Percentiles rank a stretch among this genome's conserved stretches.
These are phyloP conservation scores for Ocimum tenuiflorum DNA, from an alignment of 257 asterid genomes.

Conservation along the genomic window DNA sequence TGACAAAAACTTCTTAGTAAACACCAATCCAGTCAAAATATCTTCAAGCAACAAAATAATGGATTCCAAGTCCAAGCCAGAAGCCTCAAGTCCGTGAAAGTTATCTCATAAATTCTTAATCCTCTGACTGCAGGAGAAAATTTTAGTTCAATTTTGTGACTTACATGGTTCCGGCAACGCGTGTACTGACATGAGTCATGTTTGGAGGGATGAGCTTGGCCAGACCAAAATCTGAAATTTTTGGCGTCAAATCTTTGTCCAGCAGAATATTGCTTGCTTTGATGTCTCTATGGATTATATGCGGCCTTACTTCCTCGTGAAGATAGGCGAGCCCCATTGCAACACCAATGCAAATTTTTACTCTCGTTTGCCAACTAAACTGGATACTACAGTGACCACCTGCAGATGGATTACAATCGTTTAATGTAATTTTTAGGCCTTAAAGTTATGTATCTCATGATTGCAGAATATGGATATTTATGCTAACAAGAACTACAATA, in stretches of 20 bases:
- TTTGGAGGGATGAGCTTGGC: conserved; percentile 87
- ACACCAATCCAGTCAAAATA: no score
- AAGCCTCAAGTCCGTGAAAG: no score
- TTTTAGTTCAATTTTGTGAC: conserved; percentile 17
- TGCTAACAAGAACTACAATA: conserved; percentile 2
- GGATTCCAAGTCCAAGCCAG: neutral
- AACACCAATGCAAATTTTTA: conserved; percentile 60
- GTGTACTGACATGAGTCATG: conserved; percentile 87
- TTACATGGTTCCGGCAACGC: conserved; percentile 96
- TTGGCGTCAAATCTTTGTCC: conserved; percentile 71
- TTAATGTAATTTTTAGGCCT: neutral
- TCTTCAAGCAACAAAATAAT: no score
- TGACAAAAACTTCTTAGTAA: no score
- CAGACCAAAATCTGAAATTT: conserved; percentile 90
- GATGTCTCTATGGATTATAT: conserved; percentile 87
- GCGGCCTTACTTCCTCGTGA: conserved; percentile 89
- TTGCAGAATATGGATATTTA: neutral
- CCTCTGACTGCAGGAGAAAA: no score
- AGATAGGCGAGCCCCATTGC: conserved; percentile 88
- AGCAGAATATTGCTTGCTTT: conserved; percentile 97
- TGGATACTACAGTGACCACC: conserved; percentile 43
- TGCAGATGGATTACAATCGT: conserved; percentile 28
- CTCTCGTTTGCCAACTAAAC: conserved; percentile 67
- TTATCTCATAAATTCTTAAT: no score
- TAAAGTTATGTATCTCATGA: neutral